Evolutionary conservation across 106 monocot genomes (phyloP).

Genomic region (Acanthochlamys bracteata): DNA sequence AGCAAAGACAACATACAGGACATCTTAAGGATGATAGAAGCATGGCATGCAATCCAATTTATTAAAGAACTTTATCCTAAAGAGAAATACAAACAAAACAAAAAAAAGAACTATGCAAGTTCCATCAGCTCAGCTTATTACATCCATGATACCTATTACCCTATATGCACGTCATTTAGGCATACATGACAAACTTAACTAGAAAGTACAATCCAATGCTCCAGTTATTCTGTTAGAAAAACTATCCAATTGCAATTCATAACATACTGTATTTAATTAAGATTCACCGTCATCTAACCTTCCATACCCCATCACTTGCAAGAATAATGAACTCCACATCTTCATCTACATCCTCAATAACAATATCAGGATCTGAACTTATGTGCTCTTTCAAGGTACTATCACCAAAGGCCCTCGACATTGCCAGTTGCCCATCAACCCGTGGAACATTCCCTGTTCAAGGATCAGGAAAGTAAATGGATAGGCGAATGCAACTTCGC

Average conservation of each 20-base stretch:
- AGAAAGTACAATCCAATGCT: not conserved
- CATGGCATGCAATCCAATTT: too few species aligned
- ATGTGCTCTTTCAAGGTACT: slow-evolving; percentile 10
- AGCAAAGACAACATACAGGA: not conserved
- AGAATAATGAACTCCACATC: not conserved
- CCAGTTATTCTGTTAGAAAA: not conserved
- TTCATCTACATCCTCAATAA: not conserved
- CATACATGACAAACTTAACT: too few species aligned
- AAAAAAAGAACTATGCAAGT: too few species aligned
- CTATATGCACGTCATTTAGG: too few species aligned
- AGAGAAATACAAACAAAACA: too few species aligned
- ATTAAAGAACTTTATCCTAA: too few species aligned
- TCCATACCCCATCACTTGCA: not conserved
- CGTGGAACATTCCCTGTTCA: slow-evolving; percentile 9
- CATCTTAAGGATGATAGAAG: too few species aligned
- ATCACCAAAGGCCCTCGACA: slow-evolving; percentile 16
- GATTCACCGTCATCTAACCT: not conserved
- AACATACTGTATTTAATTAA: not conserved
- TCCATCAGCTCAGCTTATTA: too few species aligned
- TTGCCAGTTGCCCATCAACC: slow-evolving; percentile 13
- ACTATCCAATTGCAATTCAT: not conserved
- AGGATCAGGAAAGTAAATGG: not conserved
- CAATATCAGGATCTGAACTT: slow-evolving; percentile 9
- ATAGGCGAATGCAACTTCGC: too few species aligned
- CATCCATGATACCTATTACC: too few species aligned